Evolutionary conservation across 1,284 basidiomycete species (phyloP), one percentile per base, ranked within the genome.

Genomic region (Ustilago xerochloae): DNA sequence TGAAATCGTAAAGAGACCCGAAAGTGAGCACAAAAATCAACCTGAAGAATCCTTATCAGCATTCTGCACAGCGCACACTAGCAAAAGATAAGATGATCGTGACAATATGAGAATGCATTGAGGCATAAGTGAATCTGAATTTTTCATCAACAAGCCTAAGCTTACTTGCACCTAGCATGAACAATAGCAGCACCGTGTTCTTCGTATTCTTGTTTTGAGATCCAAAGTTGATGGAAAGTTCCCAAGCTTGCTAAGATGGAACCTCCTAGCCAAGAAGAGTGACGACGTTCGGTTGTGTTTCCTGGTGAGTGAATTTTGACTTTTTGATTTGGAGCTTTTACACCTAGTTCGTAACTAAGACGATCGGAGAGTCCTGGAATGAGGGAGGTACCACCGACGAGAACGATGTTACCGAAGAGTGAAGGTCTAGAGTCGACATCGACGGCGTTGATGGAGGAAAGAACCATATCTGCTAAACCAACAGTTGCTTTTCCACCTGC

Each of bases 391-490:
- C 95, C 96, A 18, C 97, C 97, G 15, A 94, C 93, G 47, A 98
- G 89, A 43, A 99, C 94, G 56, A 99, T 91, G 83, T 99, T 98
- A 79, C 91, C 89, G 80, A 96, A 89, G 18, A 99, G 89, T 12
- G 92, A 90, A 53, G 93, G 91, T 22, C 95, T 91, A 52, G 97
- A 87, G 83, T 99, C 97, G 2, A 92, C 91, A 79, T 99, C 97
- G 84, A 93, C 94, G 16, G 91, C 88, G 73, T 90, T 88, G 67
- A 99, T 88, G 0, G 93, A 90, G 65, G 92, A 90, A 61, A 89
- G 88, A 46, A 97, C 91, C 29, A 98, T 87, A 39, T 83, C 68
- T 13, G 75, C 68, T 6, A 81, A 47, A 9, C 75, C 72, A 3
- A 53, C 43, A 29, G 59, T 70, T 6, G 54, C 38, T 26, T 63